phyloP scores from a whole-genome alignment of 2,329 filamentous ascomycete genomes.

The Phaeosphaeriaceae sp. region DNA sequence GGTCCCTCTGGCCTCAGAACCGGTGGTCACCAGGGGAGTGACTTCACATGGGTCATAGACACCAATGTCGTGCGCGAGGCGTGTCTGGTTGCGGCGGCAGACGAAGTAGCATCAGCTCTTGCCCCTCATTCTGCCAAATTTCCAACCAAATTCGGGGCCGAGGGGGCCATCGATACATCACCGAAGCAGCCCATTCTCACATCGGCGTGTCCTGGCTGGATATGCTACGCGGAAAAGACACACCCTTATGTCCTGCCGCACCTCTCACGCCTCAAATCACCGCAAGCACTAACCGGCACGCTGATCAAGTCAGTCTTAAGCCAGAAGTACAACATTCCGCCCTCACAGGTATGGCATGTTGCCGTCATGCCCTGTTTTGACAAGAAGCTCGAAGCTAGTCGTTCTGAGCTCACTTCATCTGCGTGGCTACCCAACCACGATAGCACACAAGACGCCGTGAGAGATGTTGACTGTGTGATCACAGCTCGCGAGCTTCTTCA shows the following conservation, averaged over 20 bases:
- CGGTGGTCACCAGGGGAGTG: slow-evolving; percentile 75
- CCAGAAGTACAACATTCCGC: slow-evolving; percentile 72
- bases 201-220: slow-evolving; percentile 95
- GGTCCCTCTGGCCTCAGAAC: slow-evolving; percentile 72
- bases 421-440: slow-evolving; percentile 64
- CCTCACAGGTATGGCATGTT: slow-evolving; percentile 88
- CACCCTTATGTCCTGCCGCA: slow-evolving; percentile 93
- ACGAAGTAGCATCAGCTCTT: slow-evolving; percentile 53
- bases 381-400: slow-evolving; percentile 96
- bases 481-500: slow-evolving; percentile 94
- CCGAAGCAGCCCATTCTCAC: slow-evolving; percentile 74
- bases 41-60: slow-evolving; percentile 89
- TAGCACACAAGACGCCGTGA: slow-evolving; percentile 54
- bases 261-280: slow-evolving; percentile 89
- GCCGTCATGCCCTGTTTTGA: slow-evolving; percentile 99
- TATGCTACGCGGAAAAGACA: slow-evolving; percentile 98
- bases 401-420: slow-evolving; percentile 85
- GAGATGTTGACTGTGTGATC: slow-evolving; percentile 97
- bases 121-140: slow-evolving; percentile 33
- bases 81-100: slow-evolving; percentile 70
- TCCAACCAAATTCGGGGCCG: slow-evolving; percentile 30
- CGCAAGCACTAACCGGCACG: slow-evolving; percentile 89
- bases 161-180: slow-evolving; percentile 52
- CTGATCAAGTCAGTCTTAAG: slow-evolving; percentile 87
- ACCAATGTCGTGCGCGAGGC: slow-evolving; percentile 84